phyloP scores from a whole-genome alignment of 257 asterid genomes.

The Fraxinus anomala region DNA sequence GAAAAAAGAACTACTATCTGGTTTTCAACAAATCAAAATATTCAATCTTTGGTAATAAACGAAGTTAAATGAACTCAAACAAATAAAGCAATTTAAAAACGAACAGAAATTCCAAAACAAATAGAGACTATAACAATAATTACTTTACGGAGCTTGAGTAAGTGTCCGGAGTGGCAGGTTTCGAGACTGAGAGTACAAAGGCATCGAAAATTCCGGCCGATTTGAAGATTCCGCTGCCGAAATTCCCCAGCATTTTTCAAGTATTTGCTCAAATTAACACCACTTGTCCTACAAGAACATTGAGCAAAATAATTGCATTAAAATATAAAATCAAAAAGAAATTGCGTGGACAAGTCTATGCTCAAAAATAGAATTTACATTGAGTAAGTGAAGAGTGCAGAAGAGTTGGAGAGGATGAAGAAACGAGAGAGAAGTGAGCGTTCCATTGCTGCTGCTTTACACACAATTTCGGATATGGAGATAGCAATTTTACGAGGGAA shows the following conservation, averaged over 20 bases:
- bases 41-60: constrained; percentile 6
- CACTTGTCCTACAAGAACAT: constrained; percentile 39
- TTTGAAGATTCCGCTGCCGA: constrained; percentile 29
- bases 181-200: constrained; percentile 55
- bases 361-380: constrained; percentile 31
- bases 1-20: background rate
- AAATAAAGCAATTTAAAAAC: background rate
- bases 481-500: background rate
- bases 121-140: background rate
- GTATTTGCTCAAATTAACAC: constrained; percentile 37
- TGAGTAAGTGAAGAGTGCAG: constrained; percentile 56
- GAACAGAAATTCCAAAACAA: background rate
- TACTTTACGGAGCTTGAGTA: constrained; percentile 60
- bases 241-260: constrained; percentile 35
- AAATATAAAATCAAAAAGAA: constrained; percentile 10
- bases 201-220: constrained; percentile 46
- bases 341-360: no score
- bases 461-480: background rate
- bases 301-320: background rate
- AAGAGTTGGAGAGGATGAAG: constrained; percentile 50
- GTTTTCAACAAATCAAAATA: background rate
- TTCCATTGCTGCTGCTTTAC: constrained; percentile 49
- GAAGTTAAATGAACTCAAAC: constrained; percentile 8
- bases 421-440: constrained; percentile 63
- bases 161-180: constrained; percentile 53